Conservation (phyloP, 2,329 filamentous ascomycete species). For the Grosmannia clavigera region DNA sequence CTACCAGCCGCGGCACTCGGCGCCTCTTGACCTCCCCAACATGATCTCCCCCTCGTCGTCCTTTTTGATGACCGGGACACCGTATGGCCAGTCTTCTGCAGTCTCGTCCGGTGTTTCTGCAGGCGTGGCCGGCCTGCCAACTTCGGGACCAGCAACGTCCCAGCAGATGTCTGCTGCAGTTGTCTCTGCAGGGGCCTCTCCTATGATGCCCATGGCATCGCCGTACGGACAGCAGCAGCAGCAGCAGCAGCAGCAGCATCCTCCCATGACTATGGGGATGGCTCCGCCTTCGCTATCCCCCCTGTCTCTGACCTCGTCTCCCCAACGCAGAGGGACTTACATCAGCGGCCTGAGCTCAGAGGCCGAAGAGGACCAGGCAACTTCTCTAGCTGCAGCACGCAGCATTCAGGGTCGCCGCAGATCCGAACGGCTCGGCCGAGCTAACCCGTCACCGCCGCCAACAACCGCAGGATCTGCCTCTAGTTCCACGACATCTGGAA, state of each 20-base stretch:
- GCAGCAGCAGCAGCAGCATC: not conserved
- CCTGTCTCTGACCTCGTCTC: not conserved
- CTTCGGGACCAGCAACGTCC: not conserved
- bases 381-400: not conserved
- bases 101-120: not conserved
- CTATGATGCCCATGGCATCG: not conserved
- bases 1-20: not conserved
- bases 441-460: not conserved
- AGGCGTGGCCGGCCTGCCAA: not conserved
- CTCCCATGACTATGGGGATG: not conserved
- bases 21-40: not conserved
- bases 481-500: not conserved
- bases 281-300: not conserved
- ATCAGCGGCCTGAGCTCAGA: not conserved
- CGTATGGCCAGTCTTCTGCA: not conserved
- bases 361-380: not conserved
- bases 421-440: not conserved
- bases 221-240: constrained; percentile 2
- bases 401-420: not conserved
- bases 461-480: not conserved
- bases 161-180: not conserved
- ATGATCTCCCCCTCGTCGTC: not conserved
- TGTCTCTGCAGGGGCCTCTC: not conserved
- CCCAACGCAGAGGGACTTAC: not conserved
- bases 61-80: not conserved